A percentile compares a stretch with the other conserved stretches of the same genome.
These are phyloP conservation scores for Crotalaria pallida DNA, from an alignment of 306 rosid species.

Conservation along the genomic window DNA sequence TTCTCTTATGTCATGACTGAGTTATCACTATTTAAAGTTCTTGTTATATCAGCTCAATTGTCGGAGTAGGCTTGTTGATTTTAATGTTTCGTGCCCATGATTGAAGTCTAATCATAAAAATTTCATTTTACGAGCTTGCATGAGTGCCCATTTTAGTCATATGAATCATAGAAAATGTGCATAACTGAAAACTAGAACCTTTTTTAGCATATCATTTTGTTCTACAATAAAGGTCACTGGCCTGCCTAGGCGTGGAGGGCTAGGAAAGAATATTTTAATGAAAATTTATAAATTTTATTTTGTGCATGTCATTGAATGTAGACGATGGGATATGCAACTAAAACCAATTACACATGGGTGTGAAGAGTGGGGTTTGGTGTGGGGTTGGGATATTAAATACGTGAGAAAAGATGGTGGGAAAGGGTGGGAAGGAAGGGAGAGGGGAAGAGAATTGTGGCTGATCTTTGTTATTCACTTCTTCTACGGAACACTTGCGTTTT, in stretches of 20 bases:
- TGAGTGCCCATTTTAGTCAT: neutral
- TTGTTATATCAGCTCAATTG: neutral
- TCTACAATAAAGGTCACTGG: neutral
- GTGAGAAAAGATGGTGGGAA: neutral
- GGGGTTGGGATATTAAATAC: neutral
- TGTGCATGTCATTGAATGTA: neutral
- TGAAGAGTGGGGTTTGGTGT: neutral
- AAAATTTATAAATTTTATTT: neutral
- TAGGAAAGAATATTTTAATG: neutral
- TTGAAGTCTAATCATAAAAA: neutral
- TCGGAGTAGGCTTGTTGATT: neutral
- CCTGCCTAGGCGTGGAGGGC: neutral
- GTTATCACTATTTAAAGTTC: neutral
- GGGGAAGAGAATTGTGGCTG: neutral
- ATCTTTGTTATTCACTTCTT: neutral
- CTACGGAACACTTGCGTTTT: neutral
- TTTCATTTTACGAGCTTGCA: neutral
- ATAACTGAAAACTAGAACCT: neutral
- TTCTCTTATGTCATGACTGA: neutral
- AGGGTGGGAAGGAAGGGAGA: neutral
- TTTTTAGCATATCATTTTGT: neutral
- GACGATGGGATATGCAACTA: constrained; percentile 7
- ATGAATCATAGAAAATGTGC: neutral
- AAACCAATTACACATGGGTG: neutral
- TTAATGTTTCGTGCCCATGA: neutral